Percentiles rank a stretch among this genome's conserved stretches.
Conservation (phyloP, 2,329 filamentous ascomycete genomes). For the Penicillium paneum region DNA sequence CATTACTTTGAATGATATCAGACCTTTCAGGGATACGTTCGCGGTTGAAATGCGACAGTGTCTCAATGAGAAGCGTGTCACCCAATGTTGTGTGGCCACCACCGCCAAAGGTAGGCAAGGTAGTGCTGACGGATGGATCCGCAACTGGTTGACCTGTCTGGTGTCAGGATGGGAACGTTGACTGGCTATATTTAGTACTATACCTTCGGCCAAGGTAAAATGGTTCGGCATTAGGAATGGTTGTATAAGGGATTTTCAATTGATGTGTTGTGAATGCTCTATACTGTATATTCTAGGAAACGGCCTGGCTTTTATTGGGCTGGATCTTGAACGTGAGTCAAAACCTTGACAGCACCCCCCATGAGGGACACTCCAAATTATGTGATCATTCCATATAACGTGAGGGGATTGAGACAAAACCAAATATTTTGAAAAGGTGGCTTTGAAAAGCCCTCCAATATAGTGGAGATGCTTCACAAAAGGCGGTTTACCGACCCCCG, state of each 20-base stretch:
- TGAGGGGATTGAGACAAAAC: background rate
- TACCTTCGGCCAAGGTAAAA: slow-evolving; percentile 31
- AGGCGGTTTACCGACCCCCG: background rate
- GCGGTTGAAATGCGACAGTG: slow-evolving; percentile 59
- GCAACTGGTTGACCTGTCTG: slow-evolving; percentile 26
- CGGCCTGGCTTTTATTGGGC: background rate
- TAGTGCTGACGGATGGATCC: slow-evolving; percentile 22
- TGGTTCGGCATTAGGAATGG: slow-evolving; percentile 14
- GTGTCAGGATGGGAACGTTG: background rate
- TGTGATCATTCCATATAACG: background rate
- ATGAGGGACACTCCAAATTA: background rate
- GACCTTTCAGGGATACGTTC: slow-evolving; percentile 60
- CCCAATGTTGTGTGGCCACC: slow-evolving; percentile 49
- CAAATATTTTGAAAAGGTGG: background rate
- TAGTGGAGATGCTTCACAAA: too few relatives aligned
- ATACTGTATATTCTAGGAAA: background rate
- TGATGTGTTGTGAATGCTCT: background rate
- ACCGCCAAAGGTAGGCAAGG: slow-evolving; percentile 26
- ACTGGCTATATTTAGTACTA: background rate
- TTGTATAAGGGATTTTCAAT: background rate
- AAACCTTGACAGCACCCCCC: background rate
- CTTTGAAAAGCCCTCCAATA: background rate
- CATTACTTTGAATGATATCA: background rate
- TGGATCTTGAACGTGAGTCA: background rate
- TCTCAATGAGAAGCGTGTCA: slow-evolving; percentile 62